Evolutionary conservation across 2,329 filamentous ascomycete species (phyloP), one percentile per base, ranked within the genome.

Genomic region (Aspergillus tamarii): DNA sequence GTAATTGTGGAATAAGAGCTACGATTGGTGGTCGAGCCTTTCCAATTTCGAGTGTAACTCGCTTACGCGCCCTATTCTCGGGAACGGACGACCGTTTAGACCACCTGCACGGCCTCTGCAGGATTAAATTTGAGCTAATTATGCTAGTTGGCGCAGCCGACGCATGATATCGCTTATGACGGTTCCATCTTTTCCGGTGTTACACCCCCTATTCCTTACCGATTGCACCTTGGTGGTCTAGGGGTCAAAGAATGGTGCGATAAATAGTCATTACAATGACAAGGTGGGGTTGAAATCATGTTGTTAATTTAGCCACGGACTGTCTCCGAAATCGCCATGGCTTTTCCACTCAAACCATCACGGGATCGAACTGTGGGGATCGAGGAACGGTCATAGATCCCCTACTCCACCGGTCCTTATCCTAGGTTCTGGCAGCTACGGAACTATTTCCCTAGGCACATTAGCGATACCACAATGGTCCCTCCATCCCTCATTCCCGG

Each of bases 1-100:
- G 75, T 78, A 54, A 64, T 78, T n/a, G 69, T 78, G 61, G 70
- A 76, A 57, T 75, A 67, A 65, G 56, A 39, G 12, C 53, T 36
- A 46, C 26, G 9, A 59, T 62, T 56, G 54, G 55, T 34, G 52
- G 58, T 54, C 34, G 53, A 58, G 19, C 59, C 6, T 39, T 11
- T 55, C 14, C 32, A 36, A 32, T 2, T 39, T 21, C 34, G 12
- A 14, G 21, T 43, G 21, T 23, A 21, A 19, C 45, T 32, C 56
- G 41, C 11, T 23, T 46, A 21, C 39, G 14, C 14, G 21, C 26
- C 41, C 55, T 45, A 34, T 30, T 30, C 21, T 46, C 30, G 26
- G 43, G 12, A 45, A 59, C 52, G 19, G 19, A 52, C 46, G 8
- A 52, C 48, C 48, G 48, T 52, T 59, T 39, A n/a, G 23, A 43